Conservation (phyloP, 1,284 basidiomycete species). For the Irpex sp. region DNA sequence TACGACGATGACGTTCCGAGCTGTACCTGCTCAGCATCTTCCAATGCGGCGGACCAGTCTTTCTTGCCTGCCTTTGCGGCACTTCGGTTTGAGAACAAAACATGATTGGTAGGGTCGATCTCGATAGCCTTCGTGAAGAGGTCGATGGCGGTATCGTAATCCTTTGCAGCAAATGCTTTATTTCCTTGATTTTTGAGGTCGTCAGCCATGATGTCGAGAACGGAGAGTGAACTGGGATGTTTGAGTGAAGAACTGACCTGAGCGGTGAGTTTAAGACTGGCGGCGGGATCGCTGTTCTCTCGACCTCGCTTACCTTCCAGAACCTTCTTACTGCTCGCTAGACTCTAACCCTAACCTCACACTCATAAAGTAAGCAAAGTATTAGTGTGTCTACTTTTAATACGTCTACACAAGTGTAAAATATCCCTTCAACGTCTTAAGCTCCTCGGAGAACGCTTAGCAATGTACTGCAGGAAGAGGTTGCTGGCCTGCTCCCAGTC, state of each 20-base stretch:
- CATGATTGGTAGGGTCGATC: constrained; percentile 81
- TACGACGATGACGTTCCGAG: background rate
- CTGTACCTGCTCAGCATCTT: constrained; percentile 87
- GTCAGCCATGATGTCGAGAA: constrained; percentile 26
- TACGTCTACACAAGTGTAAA: background rate
- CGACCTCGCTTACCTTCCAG: constrained; percentile 12
- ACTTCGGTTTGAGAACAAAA: constrained; percentile 92
- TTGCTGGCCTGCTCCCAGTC: constrained; percentile 77
- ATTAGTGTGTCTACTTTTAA: background rate
- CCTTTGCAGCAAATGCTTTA: constrained; percentile 92
- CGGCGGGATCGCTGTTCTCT: background rate
- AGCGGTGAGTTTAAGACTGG: constrained; percentile 6
- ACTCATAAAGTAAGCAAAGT: background rate
- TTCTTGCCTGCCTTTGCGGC: constrained; percentile 86
- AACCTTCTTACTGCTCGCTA: constrained; percentile 8
- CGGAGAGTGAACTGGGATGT: background rate
- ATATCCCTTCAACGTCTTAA: background rate
- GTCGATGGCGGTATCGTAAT: constrained; percentile 87
- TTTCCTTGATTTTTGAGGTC: constrained; percentile 91
- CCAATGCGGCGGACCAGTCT: constrained; percentile 74
- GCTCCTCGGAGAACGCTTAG: no score
- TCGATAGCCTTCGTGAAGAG: constrained; percentile 87
- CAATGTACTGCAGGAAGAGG: constrained; percentile 18
- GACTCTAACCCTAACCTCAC: constrained; percentile 12
- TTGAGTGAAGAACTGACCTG: background rate